These are phyloP conservation scores for Globisporangium emineosum DNA, from an alignment of 352 stramenopile genomes.

Conservation along the genomic window DNA sequence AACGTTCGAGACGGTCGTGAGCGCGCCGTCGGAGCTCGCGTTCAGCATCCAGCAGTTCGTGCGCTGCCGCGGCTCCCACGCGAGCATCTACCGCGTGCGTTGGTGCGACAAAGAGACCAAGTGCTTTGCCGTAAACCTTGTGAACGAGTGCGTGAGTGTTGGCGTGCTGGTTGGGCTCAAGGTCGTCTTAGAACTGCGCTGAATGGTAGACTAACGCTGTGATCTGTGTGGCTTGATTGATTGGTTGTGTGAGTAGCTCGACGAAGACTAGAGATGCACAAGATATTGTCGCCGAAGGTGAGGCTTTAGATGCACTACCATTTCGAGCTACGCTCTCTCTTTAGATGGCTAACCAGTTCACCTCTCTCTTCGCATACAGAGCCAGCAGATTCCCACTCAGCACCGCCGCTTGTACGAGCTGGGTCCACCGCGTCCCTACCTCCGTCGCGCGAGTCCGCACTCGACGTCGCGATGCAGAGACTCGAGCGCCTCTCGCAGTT, in stretches of 20 bases:
- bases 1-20: conserved; percentile 58
- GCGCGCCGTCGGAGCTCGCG: conserved; percentile 48
- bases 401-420: not conserved
- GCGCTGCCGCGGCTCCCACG: conserved; percentile 57
- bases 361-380: not conserved
- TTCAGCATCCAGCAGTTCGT: conserved; percentile 73
- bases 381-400: not conserved
- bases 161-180: not conserved
- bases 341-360: not conserved
- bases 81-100: conserved; percentile 68
- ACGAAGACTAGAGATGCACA: conserved; percentile 11
- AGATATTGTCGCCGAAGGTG: not conserved
- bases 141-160: conserved; percentile 53
- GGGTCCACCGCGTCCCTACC: not conserved
- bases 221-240: not conserved
- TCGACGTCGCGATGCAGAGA: conserved; percentile 20
- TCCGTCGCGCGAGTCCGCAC: not conserved
- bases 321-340: not conserved
- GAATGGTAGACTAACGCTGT: not conserved
- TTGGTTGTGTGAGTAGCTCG: not conserved
- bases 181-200: not conserved
- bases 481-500: conserved; percentile 25
- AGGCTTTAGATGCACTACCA: not conserved
- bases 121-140: conserved; percentile 69
- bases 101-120: conserved; percentile 53